Conservation (phyloP, 2,329 filamentous ascomycete species). For the Lachnellula subtilissima region DNA sequence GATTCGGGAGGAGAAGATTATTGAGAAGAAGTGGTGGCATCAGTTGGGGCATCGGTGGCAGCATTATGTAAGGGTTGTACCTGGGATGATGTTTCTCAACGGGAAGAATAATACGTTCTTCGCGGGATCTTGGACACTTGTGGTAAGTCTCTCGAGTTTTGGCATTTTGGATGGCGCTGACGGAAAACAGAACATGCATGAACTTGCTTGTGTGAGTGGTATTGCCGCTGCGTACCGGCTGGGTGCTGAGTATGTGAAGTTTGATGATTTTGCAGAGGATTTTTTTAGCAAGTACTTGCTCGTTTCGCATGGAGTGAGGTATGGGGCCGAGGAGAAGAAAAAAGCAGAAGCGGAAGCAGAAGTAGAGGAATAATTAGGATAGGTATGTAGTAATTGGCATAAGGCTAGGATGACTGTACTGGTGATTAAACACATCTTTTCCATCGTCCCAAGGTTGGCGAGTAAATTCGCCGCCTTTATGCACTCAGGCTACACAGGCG, state of each 20-base stretch:
- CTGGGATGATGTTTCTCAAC: slow-evolving; percentile 65
- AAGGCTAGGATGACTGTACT: background rate
- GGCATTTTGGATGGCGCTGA: background rate
- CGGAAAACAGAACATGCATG: slow-evolving; percentile 57
- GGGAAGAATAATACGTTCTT: slow-evolving; percentile 52
- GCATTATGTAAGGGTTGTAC: slow-evolving; percentile 61
- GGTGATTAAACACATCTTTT: no score
- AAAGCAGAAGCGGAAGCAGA: slow-evolving; percentile 16
- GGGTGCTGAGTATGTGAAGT: slow-evolving; percentile 58
- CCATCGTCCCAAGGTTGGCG: no score
- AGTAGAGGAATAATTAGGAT: background rate
- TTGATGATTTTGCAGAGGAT: slow-evolving; percentile 49
- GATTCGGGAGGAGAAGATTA: slow-evolving; percentile 56
- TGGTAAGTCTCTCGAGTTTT: slow-evolving; percentile 16
- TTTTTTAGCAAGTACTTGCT: slow-evolving; percentile 45
- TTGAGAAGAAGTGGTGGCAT: slow-evolving; percentile 63
- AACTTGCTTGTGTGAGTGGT: slow-evolving; percentile 65
- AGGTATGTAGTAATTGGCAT: background rate
- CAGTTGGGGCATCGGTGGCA: slow-evolving; percentile 56
- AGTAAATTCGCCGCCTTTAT: no score
- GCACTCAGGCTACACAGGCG: no score
- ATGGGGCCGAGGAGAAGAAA: slow-evolving; percentile 28
- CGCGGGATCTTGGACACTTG: slow-evolving; percentile 28
- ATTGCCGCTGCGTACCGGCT: slow-evolving; percentile 67
- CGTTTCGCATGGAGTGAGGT: slow-evolving; percentile 41